phyloP scores from a whole-genome alignment of 177 flowering plant genomes.

The Vitis hybrid region DNA sequence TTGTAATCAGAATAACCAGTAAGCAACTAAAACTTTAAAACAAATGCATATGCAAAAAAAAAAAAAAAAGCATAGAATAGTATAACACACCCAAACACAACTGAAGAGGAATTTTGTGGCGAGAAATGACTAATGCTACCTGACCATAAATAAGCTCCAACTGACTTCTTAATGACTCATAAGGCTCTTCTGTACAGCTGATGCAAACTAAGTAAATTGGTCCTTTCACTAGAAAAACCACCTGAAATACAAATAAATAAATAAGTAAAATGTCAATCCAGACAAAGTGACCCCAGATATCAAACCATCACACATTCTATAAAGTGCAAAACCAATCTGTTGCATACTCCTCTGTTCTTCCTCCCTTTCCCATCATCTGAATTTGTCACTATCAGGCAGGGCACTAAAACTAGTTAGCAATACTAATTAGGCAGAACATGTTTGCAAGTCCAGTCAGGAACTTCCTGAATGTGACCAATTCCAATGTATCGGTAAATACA shows the following conservation, averaged over 20 bases:
- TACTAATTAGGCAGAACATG: neutral
- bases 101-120: neutral
- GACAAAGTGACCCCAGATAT: neutral
- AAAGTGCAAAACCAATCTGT: neutral
- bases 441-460: neutral
- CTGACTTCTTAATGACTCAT: conserved; percentile 81
- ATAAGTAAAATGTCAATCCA: conserved; percentile 1
- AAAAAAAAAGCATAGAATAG: neutral
- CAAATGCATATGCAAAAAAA: neutral
- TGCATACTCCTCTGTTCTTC: neutral
- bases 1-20: neutral
- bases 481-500: neutral
- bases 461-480: neutral
- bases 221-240: conserved; percentile 91
- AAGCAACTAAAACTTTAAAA: neutral
- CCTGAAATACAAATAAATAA: conserved; percentile 32
- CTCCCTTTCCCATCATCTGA: neutral
- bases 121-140: conserved; percentile 43
- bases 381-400: neutral
- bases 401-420: neutral
- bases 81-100: neutral
- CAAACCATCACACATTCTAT: neutral
- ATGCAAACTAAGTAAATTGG: conserved; percentile 98
- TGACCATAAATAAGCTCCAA: conserved; percentile 95
- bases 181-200: conserved; percentile 97